phyloP scores from a whole-genome alignment of 768 basidiomycete species.

The Psilocybe azurescens region DNA sequence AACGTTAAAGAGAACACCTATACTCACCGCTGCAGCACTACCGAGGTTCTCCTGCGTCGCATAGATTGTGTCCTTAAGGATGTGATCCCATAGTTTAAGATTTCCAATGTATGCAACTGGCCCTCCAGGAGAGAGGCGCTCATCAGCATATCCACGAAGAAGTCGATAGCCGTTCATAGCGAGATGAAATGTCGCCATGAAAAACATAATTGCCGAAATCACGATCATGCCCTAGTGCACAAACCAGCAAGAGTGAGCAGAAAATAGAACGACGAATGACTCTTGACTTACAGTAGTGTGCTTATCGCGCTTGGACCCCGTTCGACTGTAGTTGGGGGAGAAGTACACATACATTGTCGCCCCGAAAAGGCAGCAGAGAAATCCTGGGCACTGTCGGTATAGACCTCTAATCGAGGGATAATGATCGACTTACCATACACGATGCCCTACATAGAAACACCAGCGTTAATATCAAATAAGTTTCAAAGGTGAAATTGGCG shows the following conservation, averaged over 20 bases:
- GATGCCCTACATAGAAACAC: background rate
- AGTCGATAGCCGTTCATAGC: slow-evolving; percentile 2
- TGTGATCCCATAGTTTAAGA: slow-evolving; percentile 2
- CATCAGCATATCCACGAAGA: slow-evolving; percentile 1
- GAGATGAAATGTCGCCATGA: background rate
- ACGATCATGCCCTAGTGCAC: background rate
- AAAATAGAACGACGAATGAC: background rate
- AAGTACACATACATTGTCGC: slow-evolving; percentile 4
- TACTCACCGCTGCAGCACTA: slow-evolving; percentile 1
- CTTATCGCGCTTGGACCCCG: slow-evolving; percentile 1
- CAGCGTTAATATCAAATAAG: background rate
- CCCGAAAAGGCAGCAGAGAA: background rate
- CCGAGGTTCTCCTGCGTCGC: slow-evolving; percentile 5
- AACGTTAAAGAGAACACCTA: no score
- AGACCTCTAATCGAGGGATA: no score
- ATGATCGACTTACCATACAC: background rate
- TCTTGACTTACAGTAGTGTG: slow-evolving; percentile 1
- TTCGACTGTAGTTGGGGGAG: background rate
- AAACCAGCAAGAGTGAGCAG: background rate
- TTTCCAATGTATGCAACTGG: slow-evolving; percentile 3
- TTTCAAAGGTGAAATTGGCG: background rate
- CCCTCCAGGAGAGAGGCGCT: background rate
- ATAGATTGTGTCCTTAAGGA: slow-evolving; percentile 3
- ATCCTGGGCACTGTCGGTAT: background rate
- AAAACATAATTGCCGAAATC: slow-evolving; percentile 1